Conservation (phyloP, 164 flowering plant genomes). For the Saururus chinensis region DNA sequence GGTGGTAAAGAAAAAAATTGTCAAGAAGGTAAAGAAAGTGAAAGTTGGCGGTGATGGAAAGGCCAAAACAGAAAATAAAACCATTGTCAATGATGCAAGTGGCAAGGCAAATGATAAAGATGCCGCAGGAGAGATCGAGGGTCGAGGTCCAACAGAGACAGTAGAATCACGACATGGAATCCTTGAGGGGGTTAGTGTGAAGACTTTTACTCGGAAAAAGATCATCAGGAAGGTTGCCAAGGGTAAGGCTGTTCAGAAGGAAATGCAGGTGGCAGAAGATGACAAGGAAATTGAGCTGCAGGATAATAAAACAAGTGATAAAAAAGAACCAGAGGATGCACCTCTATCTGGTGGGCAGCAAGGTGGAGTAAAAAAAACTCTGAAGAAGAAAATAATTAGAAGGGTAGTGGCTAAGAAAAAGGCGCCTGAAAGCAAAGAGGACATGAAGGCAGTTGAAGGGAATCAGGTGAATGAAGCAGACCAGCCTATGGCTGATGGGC, state of each 20-base stretch:
- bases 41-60: conserved; percentile 42
- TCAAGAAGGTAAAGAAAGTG: conserved; percentile 54
- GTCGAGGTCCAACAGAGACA: conserved; percentile 19
- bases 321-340: conserved; percentile 19
- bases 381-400: conserved; percentile 59
- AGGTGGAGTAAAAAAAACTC: conserved; percentile 26
- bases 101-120: conserved; percentile 14
- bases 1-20: conserved; percentile 54
- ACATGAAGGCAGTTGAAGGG: conserved; percentile 32
- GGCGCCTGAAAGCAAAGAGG: not conserved
- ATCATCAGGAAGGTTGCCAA: conserved; percentile 34
- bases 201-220: conserved; percentile 15
- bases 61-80: conserved; percentile 11
- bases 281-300: conserved; percentile 20
- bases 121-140: conserved; percentile 25
- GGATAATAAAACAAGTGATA: conserved; percentile 24
- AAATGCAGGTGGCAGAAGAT: conserved; percentile 8
- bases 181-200: conserved; percentile 24
- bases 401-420: conserved; percentile 11
- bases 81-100: conserved; percentile 7
- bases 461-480: conserved; percentile 21
- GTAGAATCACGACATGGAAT: conserved; percentile 22
- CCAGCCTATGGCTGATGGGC: not conserved
- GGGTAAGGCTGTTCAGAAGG: conserved; percentile 12
- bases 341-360: conserved; percentile 22